A percentile compares a stretch with the other conserved stretches of the same genome.
Conservation (phyloP, 2,329 filamentous ascomycete species). For the Pseudogymnoascus sp. region DNA sequence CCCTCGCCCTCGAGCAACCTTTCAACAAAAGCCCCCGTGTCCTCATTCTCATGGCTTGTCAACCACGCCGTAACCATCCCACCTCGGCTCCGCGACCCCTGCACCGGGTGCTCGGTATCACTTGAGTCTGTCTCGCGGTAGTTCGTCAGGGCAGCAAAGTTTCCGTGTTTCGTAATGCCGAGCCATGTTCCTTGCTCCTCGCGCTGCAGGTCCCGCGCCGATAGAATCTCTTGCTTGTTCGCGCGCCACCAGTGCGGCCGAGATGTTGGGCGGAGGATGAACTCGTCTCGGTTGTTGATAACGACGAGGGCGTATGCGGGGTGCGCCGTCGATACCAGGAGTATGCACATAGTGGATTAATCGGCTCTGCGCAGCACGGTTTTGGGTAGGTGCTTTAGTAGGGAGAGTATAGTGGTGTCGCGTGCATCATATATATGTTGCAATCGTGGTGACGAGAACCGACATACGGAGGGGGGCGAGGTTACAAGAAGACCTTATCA, state of each 20-base stretch:
- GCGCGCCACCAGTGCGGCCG: constrained; percentile 53
- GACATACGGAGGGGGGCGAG: not conserved
- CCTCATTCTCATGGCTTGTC: constrained; percentile 39
- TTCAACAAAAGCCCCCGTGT: constrained; percentile 42
- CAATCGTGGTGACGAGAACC: not conserved
- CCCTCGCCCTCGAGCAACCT: constrained; percentile 43
- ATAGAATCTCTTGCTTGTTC: constrained; percentile 38
- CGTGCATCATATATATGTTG: not conserved
- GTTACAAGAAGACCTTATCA: not conserved
- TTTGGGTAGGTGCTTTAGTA: not conserved
- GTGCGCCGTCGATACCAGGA: constrained; percentile 65
- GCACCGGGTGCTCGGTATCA: constrained; percentile 44
- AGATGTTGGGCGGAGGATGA: constrained; percentile 55
- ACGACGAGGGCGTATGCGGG: constrained; percentile 67
- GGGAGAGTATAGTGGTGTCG: not conserved
- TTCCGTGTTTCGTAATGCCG: constrained; percentile 51
- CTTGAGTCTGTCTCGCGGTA: constrained; percentile 48
- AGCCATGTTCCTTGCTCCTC: constrained; percentile 59
- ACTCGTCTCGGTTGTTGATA: constrained; percentile 72
- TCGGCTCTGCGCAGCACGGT: not conserved
- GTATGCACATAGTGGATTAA: constrained; percentile 59
- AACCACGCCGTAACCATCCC: constrained; percentile 58
- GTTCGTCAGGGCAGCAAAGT: constrained; percentile 58
- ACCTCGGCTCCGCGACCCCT: constrained; percentile 50
- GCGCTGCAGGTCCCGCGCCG: constrained; percentile 53